These are phyloP conservation scores for Fraxinus nigra DNA, from an alignment of 305 asterid species.

Conservation along the genomic window DNA sequence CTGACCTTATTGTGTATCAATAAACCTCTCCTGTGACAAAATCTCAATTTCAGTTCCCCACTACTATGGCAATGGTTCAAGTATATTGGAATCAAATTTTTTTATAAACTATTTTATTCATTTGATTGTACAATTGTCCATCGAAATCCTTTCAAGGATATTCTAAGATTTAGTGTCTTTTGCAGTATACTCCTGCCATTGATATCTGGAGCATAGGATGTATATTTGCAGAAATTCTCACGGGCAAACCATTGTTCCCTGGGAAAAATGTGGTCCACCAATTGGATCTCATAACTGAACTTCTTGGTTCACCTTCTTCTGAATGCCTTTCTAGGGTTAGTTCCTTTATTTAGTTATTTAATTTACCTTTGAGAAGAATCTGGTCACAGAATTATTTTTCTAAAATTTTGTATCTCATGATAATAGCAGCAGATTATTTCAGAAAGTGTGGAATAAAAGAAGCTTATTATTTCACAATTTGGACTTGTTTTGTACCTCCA, in stretches of 20 bases:
- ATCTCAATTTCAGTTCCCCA: neutral
- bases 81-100: neutral
- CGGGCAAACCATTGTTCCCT: slow-evolving; percentile 80
- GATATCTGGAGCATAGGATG: slow-evolving; percentile 98
- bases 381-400: neutral
- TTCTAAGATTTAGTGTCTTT: slow-evolving; percentile 5
- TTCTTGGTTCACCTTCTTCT: slow-evolving; percentile 82
- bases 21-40: neutral
- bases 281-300: slow-evolving; percentile 83
- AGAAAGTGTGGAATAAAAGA: neutral
- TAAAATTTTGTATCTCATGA: neutral
- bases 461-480: neutral
- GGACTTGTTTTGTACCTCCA: slow-evolving; percentile 30
- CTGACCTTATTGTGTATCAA: slow-evolving; percentile 9
- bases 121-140: neutral
- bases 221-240: slow-evolving; percentile 85
- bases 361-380: neutral
- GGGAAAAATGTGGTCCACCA: slow-evolving; percentile 84
- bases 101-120: neutral
- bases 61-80: neutral
- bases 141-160: neutral
- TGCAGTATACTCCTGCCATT: slow-evolving; percentile 97
- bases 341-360: slow-evolving; percentile 19
- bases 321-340: slow-evolving; percentile 84
- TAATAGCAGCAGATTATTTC: neutral